Percentiles rank a stretch among this genome's conserved stretches.
Conservation (phyloP, 1,284 basidiomycete species). For the Ceratobasidium papillatum region DNA sequence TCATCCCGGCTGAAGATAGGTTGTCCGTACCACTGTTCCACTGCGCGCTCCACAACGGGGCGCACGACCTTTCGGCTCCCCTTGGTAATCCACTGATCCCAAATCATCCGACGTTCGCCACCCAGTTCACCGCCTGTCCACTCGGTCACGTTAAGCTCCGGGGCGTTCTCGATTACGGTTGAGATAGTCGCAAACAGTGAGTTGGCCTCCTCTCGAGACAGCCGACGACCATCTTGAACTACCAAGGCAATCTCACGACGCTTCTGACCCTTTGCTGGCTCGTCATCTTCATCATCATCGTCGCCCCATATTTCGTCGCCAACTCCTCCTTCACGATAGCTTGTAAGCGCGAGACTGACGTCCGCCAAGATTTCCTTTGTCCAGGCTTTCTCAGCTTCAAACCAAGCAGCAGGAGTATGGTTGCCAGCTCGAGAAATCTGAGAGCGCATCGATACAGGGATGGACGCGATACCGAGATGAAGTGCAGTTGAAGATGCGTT, state of each 20-base stretch:
- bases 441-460: constrained; percentile 27
- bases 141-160: constrained; percentile 21
- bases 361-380: constrained; percentile 33
- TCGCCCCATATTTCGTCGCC: constrained; percentile 75
- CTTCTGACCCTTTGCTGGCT: constrained; percentile 12
- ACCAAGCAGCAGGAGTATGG: constrained; percentile 30
- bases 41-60: constrained; percentile 28
- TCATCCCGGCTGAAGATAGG: constrained; percentile 9
- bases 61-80: constrained; percentile 29
- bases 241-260: constrained; percentile 32
- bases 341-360: constrained; percentile 28
- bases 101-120: constrained; percentile 25
- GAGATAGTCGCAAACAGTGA: constrained; percentile 14
- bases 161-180: constrained; percentile 1
- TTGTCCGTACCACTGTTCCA: constrained; percentile 31
- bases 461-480: constrained; percentile 29
- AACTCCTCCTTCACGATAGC: constrained; percentile 52
- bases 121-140: constrained; percentile 27
- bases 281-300: constrained; percentile 60
- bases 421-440: constrained; percentile 29
- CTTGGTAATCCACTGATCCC: constrained; percentile 28
- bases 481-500: constrained; percentile 23
- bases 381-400: constrained; percentile 30
- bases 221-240: constrained; percentile 21
- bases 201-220: constrained; percentile 6